These are phyloP conservation scores for Ramaria sp. DNA, from an alignment of 768 basidiomycete species.

Conservation along the genomic window DNA sequence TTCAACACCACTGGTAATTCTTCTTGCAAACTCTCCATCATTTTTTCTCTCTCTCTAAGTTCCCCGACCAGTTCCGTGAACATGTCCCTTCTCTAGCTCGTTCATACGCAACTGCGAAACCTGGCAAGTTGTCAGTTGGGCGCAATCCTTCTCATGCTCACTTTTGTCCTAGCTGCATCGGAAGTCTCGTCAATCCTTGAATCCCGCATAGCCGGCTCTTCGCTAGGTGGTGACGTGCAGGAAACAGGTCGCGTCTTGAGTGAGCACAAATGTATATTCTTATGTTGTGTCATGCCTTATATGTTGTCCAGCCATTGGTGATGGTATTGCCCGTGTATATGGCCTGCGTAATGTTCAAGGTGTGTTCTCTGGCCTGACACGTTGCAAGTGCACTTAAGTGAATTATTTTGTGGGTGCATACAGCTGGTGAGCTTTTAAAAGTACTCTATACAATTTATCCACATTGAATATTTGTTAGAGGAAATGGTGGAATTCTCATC, in stretches of 20 bases:
- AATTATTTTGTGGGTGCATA: constrained; percentile 1
- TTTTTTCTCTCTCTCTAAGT: constrained; percentile 7
- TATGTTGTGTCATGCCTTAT: constrained; percentile 7
- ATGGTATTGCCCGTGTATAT: constrained; percentile 99
- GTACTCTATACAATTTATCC: not conserved
- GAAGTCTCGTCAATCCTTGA: constrained; percentile 99
- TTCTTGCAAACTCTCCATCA: constrained; percentile 12
- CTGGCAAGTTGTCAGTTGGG: constrained; percentile 49
- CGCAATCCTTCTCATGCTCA: constrained; percentile 16
- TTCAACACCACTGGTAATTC: constrained; percentile 51
- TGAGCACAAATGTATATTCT: constrained; percentile 31
- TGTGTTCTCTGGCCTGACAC: constrained; percentile 22
- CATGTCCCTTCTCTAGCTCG: constrained; percentile 47
- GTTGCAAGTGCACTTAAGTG: constrained; percentile 4
- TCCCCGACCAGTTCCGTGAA: constrained; percentile 6
- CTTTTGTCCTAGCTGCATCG: constrained; percentile 66
- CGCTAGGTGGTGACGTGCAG: constrained; percentile 89
- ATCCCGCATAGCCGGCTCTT: constrained; percentile 90
- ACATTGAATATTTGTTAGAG: constrained; percentile 40
- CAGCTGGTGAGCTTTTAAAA: constrained; percentile 15
- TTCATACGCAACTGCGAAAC: constrained; percentile 96
- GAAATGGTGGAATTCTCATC: constrained; percentile 99
- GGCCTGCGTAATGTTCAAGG: constrained; percentile 98
- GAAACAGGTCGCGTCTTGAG: constrained; percentile 99
- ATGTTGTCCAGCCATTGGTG: constrained; percentile 74